phyloP scores from a whole-genome alignment of 2,329 filamentous ascomycete genomes.

The Aspergillus transmontanensis region DNA sequence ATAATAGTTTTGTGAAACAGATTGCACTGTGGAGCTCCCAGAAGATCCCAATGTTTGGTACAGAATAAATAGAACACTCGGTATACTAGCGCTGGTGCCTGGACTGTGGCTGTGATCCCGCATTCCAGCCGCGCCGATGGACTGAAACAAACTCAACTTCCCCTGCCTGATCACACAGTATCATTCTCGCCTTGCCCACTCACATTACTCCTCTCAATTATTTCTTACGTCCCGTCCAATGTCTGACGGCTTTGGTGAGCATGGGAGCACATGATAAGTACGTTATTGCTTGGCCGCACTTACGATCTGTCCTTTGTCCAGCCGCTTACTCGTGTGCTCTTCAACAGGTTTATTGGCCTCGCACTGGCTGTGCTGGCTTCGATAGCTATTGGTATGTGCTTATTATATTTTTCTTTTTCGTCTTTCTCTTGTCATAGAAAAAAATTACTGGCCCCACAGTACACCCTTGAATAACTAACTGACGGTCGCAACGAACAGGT shows the following conservation, averaged over 20 bases:
- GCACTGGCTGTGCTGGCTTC: conserved; percentile 2
- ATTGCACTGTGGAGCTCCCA: neutral
- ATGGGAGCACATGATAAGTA: conserved; percentile 1
- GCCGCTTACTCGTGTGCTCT: neutral
- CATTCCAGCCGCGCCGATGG: neutral
- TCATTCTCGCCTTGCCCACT: neutral
- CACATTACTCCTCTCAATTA: neutral
- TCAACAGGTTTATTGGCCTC: neutral
- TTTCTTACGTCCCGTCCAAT: neutral
- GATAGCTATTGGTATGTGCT: neutral
- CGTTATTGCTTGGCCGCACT: neutral
- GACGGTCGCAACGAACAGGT: neutral
- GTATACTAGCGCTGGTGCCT: neutral
- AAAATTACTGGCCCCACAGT: neutral
- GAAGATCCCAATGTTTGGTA: neutral
- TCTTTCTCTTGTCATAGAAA: neutral
- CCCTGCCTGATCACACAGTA: neutral
- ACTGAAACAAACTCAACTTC: neutral
- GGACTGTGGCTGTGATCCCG: neutral
- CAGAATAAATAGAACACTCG: neutral
- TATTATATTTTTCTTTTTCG: neutral
- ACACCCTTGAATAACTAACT: neutral
- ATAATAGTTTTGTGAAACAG: neutral
- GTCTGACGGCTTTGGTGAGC: neutral
- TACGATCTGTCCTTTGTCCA: neutral